Conservation (phyloP, 352 stramenopile species). For the Pythium apleroticum region DNA sequence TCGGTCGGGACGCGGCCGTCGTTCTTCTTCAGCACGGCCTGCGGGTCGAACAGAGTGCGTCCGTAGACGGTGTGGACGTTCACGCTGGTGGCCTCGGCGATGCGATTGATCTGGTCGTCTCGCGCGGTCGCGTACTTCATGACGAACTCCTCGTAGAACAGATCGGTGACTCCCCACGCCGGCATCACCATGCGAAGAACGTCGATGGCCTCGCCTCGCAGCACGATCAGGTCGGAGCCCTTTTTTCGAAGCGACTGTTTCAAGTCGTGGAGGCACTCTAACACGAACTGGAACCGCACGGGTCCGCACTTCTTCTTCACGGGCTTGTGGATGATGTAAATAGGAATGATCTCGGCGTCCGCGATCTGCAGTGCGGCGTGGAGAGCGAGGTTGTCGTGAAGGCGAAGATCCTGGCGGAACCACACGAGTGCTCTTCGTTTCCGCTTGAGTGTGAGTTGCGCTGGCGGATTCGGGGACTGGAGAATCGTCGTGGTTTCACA, state of each 20-base stretch:
- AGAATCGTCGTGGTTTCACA: no score
- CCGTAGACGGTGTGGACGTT: constrained; percentile 38
- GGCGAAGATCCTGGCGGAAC: constrained; percentile 93
- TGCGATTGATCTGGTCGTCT: constrained; percentile 41
- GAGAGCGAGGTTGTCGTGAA: constrained; percentile 96
- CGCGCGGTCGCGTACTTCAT: constrained; percentile 46
- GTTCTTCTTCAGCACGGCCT: constrained; percentile 53
- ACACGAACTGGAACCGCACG: constrained; percentile 89
- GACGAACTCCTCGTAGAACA: constrained; percentile 68
- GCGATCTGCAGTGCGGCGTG: constrained; percentile 46
- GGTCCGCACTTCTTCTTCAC: constrained; percentile 67
- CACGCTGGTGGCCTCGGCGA: constrained; percentile 38
- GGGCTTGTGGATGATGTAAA: constrained; percentile 88
- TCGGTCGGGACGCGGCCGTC: constrained; percentile 38
- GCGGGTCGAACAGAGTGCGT: constrained; percentile 58
- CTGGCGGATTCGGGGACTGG: not conserved
- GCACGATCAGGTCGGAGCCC: constrained; percentile 47
- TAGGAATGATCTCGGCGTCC: constrained; percentile 48
- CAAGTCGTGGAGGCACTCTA: constrained; percentile 89
- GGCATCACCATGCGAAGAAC: constrained; percentile 50
- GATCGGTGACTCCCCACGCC: constrained; percentile 63
- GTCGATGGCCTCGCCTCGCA: constrained; percentile 57
- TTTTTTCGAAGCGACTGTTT: constrained; percentile 34
- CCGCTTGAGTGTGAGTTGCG: constrained; percentile 12
- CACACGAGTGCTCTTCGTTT: constrained; percentile 69